Evolutionary conservation across 1,139 yeast species (phyloP), one percentile per base, ranked within the genome.

Genomic region (Kodamaea sp.): DNA sequence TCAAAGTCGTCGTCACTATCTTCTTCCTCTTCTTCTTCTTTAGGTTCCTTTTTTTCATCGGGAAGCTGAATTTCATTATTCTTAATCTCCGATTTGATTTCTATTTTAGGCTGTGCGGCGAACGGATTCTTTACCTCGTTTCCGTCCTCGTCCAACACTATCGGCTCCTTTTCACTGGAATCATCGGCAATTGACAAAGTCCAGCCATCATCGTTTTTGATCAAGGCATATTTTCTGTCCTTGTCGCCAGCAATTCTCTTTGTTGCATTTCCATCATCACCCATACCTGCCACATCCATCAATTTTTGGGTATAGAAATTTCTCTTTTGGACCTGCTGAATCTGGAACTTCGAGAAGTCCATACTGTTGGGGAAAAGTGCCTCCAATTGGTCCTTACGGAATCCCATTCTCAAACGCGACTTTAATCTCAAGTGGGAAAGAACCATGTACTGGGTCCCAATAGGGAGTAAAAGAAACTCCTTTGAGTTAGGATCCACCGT

Each of bases 361-460:
- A 87, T 74, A 37, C 89, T 78, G 50, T 86, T 73, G 0, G 96
- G 94, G 50, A 92, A 94, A 39, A 88, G 64, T 4, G 75, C 66
- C 45, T 87, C 86, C 19, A 94, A 64, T 51, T 94, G 97, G 11
- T 86, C 92, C 41, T 88, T 87, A 0, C 90, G 73, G 53, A 84
- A 88, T 0, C 99, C 99, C 95, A 94, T 83, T 64, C 99, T 80
- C 55, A 94, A 73, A 37, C 99, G 66, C 0, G 97, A 90, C 43
- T 88, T 74, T 22, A 89, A 64, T 36, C 99, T 61, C 13, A 95
- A 74, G 37, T 88, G 88, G 8, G 92, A 87, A 16, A 94, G 63
- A 2, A 89, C 77, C 76, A 88, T 88, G 53, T 92, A 94, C 53
- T 89, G 97, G 0, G 96, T 83, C 0, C 90, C 77, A 35, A 83